Base-by-base conservation (phyloP, 2,329 filamentous ascomycete species). In the Magnaporthales sp. region DNA sequence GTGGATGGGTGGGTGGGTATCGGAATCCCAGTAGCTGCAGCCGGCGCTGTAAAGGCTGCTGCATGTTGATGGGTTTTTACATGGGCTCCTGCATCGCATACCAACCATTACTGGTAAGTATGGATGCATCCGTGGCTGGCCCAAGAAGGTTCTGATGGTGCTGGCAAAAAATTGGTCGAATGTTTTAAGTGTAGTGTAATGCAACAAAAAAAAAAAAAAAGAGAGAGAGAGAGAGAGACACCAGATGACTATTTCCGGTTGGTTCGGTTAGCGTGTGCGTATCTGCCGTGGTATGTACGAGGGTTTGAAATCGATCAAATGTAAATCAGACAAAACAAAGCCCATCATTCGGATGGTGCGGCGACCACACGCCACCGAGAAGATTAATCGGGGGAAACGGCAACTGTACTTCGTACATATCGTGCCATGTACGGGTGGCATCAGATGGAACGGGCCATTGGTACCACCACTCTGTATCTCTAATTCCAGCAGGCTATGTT, bases 31-130 rank as follows among this genome's bases (percentile, higher is more conserved):
- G 54, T 26, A 58, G n/a, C 54, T 58, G 24, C 54, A 58, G 54
- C 22, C n/a, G 54, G 24, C n/a, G 54, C 54, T 58, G 24, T n/a
- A 22, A 26, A 58, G n/a, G 54, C 54, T 58, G 54, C 54, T 58
- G 54, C 54, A 58, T 22, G 54, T 58, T 58, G 1, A 58, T 58
- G 54, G 54, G 54, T 26, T 58, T 26, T 4, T 58, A 26, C 62
- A 38, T 63, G 22, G 62, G 62, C 29, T 63, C 62, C 62, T 63
- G 62, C 62, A 63, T 46, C 62, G 46, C 24, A 58, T 15, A 58
- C 24, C n/a, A 58, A 9, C 54, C 10, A 22, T 3, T 58, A 22
- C 22, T 26, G 24, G n/a, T 24, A 26, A 58, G 11, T 58, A 26
- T 58, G 54, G 54, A 26, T 58, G 54, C 38, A 46, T 58, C 54